phyloP scores from a whole-genome alignment of 192 early-diverging fungal species.

The Rhizophagus prolifer region DNA sequence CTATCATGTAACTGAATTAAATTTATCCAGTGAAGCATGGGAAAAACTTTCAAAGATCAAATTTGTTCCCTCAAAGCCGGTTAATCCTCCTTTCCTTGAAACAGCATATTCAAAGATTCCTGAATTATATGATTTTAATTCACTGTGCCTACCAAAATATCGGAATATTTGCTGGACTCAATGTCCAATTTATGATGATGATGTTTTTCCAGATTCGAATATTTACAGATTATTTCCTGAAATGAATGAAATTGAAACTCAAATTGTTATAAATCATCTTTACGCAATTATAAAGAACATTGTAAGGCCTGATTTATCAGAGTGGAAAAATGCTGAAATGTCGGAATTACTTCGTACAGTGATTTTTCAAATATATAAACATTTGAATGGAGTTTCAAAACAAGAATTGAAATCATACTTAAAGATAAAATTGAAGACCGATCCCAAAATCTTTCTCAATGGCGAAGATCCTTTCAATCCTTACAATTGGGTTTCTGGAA shows the following conservation, averaged over 20 bases:
- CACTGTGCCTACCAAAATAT: background rate
- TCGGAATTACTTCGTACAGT: background rate
- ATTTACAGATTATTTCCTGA: background rate
- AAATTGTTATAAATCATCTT: background rate
- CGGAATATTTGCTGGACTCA: background rate
- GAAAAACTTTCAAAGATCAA: background rate
- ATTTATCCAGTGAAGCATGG: background rate
- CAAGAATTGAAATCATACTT: background rate
- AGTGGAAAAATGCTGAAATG: background rate
- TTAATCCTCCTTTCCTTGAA: background rate
- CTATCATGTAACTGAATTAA: background rate
- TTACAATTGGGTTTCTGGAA: background rate
- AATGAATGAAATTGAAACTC: background rate
- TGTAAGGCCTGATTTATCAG: background rate
- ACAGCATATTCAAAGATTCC: background rate
- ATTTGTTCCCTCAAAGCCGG: background rate
- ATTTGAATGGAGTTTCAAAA: background rate
- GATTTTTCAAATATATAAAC: background rate
- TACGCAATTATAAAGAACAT: background rate
- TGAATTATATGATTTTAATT: background rate
- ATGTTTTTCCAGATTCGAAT: background rate
- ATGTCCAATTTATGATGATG: conserved; percentile 2
- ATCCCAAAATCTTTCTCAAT: background rate
- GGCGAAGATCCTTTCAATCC: background rate
- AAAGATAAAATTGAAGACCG: background rate